Evolutionary conservation across 345 rosid genomes (phyloP).

Genomic region (Gossypium stocksii): DNA sequence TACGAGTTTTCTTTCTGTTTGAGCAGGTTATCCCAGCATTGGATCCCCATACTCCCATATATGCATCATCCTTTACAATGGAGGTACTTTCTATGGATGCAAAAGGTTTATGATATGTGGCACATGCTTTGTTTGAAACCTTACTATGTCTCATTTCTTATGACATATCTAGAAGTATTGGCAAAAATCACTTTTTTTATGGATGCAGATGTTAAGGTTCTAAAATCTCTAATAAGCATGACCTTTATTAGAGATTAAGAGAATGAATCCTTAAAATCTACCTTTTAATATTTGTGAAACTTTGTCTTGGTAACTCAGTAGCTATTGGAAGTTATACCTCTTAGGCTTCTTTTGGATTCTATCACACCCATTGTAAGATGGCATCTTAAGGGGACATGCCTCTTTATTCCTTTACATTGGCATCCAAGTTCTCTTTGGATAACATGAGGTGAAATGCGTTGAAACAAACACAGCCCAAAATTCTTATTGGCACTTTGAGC

Average conservation of each 20-base stretch:
- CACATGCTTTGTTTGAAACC: neutral
- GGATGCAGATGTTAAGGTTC: constrained; percentile 3
- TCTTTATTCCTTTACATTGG: no score
- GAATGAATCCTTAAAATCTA: neutral
- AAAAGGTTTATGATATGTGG: neutral
- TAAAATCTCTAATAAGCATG: constrained; percentile 5
- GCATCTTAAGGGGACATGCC: no score
- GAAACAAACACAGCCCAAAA: no score
- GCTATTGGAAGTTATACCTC: neutral
- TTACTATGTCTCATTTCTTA: neutral
- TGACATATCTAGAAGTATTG: neutral
- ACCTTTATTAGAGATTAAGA: neutral
- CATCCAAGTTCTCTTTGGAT: no score
- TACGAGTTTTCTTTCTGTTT: constrained; percentile 14
- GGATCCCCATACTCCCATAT: constrained; percentile 81
- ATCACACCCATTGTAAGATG: no score
- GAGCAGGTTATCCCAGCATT: constrained; percentile 89
- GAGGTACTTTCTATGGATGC: constrained; percentile 50
- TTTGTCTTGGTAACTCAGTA: neutral
- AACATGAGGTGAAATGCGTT: no score
- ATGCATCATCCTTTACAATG: constrained; percentile 94
- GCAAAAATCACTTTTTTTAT: constrained; percentile 6
- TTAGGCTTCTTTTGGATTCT: no score
- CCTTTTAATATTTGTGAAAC: neutral
- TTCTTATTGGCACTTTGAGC: no score